These are phyloP conservation scores for Macrophomina phaseolina DNA, from an alignment of 2,329 filamentous ascomycete genomes.

Conservation along the genomic window DNA sequence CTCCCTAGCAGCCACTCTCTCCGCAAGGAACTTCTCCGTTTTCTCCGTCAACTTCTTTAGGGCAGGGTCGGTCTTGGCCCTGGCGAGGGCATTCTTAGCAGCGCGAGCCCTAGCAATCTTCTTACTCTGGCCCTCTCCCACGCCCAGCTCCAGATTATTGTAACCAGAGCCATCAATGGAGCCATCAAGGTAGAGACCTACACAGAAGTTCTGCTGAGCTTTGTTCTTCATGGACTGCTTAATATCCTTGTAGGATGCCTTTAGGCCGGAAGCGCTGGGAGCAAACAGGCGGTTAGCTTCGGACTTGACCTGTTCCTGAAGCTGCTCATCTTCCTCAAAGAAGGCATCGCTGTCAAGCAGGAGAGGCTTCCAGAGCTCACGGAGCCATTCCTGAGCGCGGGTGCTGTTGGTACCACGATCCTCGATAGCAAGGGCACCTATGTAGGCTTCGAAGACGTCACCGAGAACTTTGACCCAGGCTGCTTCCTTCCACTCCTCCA, in stretches of 20 bases:
- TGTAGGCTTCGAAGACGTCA: conserved; percentile 90
- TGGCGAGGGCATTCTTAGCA: conserved; percentile 51
- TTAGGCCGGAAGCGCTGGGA: conserved; percentile 12
- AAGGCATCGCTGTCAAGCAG: conserved; percentile 44
- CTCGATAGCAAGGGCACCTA: conserved; percentile 70
- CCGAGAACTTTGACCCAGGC: conserved; percentile 69
- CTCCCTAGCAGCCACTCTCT: too few relatives aligned
- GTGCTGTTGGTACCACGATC: conserved; percentile 62
- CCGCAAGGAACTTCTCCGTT: conserved; percentile 6
- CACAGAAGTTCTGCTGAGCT: conserved; percentile 64
- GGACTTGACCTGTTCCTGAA: conserved; percentile 19
- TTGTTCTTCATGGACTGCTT: conserved; percentile 30
- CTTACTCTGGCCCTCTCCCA: conserved; percentile 69
- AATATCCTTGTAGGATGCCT: conserved; percentile 12
- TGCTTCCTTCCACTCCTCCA: too few relatives aligned
- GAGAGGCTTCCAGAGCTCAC: conserved; percentile 72
- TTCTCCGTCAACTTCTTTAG: not conserved
- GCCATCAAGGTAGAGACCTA: conserved; percentile 68
- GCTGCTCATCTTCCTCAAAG: not conserved
- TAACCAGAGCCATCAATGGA: conserved; percentile 63
- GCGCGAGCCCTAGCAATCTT: conserved; percentile 72
- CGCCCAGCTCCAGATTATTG: conserved; percentile 65
- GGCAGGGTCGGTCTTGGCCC: conserved; percentile 40
- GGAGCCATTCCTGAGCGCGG: conserved; percentile 71
- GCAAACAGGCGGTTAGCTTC: conserved; percentile 33